These are phyloP conservation scores for Moringa oleifera DNA, from an alignment of 345 rosid genomes.

Conservation along the genomic window DNA sequence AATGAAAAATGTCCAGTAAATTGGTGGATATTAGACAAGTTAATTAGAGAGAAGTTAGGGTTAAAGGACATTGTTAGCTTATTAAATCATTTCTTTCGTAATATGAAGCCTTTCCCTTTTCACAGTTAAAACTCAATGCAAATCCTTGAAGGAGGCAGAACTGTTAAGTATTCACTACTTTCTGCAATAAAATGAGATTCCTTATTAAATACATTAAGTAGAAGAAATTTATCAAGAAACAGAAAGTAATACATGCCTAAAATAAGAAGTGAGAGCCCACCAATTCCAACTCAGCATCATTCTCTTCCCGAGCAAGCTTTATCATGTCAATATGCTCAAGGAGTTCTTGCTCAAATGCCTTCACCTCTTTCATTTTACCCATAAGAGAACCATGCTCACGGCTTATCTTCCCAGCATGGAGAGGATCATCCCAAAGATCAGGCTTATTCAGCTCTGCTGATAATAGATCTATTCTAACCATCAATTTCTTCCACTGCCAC, in stretches of 20 bases:
- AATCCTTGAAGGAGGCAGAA: too few species aligned
- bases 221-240: constrained; percentile 14
- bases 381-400: constrained; percentile 76
- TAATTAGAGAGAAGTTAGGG: background rate
- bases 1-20: background rate
- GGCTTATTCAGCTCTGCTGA: constrained; percentile 64
- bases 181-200: background rate
- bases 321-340: constrained; percentile 96
- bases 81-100: background rate
- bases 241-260: constrained; percentile 65
- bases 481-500: constrained; percentile 74
- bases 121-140: background rate
- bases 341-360: constrained; percentile 65
- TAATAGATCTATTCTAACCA: constrained; percentile 56
- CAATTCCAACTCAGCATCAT: constrained; percentile 84
- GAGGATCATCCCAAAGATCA: constrained; percentile 87
- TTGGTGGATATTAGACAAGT: background rate
- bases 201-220: background rate
- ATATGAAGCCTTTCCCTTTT: background rate
- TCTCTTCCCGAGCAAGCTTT: constrained; percentile 86
- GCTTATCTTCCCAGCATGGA: constrained; percentile 78
- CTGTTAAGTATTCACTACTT: too few species aligned
- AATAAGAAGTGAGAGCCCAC: constrained; percentile 62
- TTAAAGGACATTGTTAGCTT: background rate
- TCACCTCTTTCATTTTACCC: constrained; percentile 73